Evolutionary conservation across 1,284 basidiomycete genomes (phyloP).

Genomic region (Mycosarcoma maydis): DNA sequence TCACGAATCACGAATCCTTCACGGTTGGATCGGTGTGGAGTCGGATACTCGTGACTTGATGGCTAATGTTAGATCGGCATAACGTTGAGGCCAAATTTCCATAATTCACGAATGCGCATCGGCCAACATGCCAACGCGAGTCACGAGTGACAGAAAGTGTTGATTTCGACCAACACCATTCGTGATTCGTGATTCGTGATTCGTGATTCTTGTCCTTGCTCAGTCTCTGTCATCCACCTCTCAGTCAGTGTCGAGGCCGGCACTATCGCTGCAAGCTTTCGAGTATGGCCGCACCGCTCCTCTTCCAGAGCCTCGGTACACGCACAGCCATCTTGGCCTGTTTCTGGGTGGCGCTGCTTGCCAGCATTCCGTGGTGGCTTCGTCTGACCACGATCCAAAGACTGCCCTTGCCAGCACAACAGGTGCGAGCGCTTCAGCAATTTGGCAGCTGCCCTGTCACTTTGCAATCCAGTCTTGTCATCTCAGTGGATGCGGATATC

Average conservation of each 20-base stretch:
- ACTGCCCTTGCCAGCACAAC: slow-evolving; percentile 44
- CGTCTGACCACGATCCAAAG: slow-evolving; percentile 54
- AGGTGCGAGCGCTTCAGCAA: slow-evolving; percentile 28
- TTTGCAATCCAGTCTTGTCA: slow-evolving; percentile 9
- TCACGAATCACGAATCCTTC: too few species aligned
- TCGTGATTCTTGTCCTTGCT: neutral
- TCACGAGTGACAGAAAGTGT: slow-evolving; percentile 6
- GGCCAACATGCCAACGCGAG: neutral
- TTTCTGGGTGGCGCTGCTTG: slow-evolving; percentile 47
- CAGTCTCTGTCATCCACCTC: neutral
- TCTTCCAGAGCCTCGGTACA: slow-evolving; percentile 41
- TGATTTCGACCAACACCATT: slow-evolving; percentile 13
- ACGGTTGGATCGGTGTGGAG: too few species aligned
- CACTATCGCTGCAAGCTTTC: too few species aligned
- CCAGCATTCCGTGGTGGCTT: slow-evolving; percentile 57
- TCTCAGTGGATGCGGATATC: slow-evolving; percentile 13
- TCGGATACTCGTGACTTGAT: neutral
- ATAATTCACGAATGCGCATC: too few species aligned
- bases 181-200: neutral
- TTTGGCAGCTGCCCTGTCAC: slow-evolving; percentile 34
- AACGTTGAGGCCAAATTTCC: too few species aligned
- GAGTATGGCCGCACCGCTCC: slow-evolving; percentile 17
- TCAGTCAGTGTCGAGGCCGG: too few species aligned
- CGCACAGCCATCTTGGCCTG: slow-evolving; percentile 35
- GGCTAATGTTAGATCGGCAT: too few species aligned